These are phyloP conservation scores for Kwoniella shandongensis DNA, from an alignment of 768 basidiomycete genomes.

Conservation along the genomic window DNA sequence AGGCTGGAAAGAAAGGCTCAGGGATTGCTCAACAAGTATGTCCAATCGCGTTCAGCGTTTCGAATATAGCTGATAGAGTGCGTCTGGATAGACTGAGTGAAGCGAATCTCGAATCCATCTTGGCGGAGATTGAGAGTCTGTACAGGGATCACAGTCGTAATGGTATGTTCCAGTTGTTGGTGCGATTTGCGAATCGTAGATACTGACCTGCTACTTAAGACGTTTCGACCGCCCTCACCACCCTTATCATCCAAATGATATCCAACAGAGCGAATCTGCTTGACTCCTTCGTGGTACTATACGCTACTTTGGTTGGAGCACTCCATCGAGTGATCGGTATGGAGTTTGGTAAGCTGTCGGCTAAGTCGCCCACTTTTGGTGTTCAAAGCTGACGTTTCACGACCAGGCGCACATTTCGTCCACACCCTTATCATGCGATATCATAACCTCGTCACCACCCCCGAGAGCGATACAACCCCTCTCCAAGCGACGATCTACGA, in stretches of 20 bases:
- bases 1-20: slow-evolving; percentile 76
- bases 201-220: slow-evolving; percentile 58
- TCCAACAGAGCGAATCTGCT: slow-evolving; percentile 75
- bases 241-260: slow-evolving; percentile 73
- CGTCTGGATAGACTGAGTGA: slow-evolving; percentile 70
- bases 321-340: slow-evolving; percentile 78
- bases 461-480: slow-evolving; percentile 4
- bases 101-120: slow-evolving; percentile 74
- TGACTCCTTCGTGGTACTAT: slow-evolving; percentile 84
- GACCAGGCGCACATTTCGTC: slow-evolving; percentile 76
- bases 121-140: slow-evolving; percentile 70
- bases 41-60: neutral
- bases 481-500: slow-evolving; percentile 33
- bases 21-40: slow-evolving; percentile 81
- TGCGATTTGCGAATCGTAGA: neutral
- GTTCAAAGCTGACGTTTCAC: no score
- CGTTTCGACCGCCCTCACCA: slow-evolving; percentile 75
- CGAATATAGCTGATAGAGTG: neutral
- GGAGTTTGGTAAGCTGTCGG: slow-evolving; percentile 71
- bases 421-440: slow-evolving; percentile 70
- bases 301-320: slow-evolving; percentile 79
- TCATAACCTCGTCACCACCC: slow-evolving; percentile 53
- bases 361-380: neutral
- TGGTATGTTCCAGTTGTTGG: slow-evolving; percentile 58
- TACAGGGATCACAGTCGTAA: slow-evolving; percentile 76